phyloP scores from a whole-genome alignment of 208 protist species.

The Acanthamoeba triangularis region DNA sequence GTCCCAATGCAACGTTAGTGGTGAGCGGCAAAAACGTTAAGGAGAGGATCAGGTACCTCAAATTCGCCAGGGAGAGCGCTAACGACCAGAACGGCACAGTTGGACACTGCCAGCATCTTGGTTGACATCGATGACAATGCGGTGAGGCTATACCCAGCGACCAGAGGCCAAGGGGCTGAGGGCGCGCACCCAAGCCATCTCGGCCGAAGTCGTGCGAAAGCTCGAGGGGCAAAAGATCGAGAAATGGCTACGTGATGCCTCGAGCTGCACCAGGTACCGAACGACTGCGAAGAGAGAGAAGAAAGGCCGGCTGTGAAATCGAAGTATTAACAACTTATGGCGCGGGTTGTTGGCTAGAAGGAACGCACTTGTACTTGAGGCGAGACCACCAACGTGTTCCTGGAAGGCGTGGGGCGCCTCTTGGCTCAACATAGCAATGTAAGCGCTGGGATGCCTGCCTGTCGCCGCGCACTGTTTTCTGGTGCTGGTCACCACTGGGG shows the following conservation, averaged over 20 bases:
- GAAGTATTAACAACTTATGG: neutral
- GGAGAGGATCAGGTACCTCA: neutral
- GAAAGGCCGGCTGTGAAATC: neutral
- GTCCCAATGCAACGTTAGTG: too few species aligned
- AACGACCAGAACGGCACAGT: neutral
- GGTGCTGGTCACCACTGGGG: neutral
- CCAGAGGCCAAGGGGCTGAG: neutral
- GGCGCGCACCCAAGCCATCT: neutral
- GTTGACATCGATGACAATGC: neutral
- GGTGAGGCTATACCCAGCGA: neutral
- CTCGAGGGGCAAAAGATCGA: neutral
- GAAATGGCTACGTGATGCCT: neutral
- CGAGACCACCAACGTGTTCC: neutral
- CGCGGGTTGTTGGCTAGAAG: too few species aligned
- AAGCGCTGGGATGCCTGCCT: neutral
- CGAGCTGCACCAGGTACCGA: neutral
- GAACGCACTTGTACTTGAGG: neutral
- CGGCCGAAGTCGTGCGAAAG: neutral
- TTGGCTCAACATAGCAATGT: neutral
- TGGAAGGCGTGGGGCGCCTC: neutral
- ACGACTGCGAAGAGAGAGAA: neutral
- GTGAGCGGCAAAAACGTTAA: too few species aligned
- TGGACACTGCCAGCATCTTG: neutral
- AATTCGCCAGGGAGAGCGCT: neutral
- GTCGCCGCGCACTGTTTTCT: neutral